Conservation (phyloP, 2,329 filamentous ascomycete species). For the Alternaria viburni region DNA sequence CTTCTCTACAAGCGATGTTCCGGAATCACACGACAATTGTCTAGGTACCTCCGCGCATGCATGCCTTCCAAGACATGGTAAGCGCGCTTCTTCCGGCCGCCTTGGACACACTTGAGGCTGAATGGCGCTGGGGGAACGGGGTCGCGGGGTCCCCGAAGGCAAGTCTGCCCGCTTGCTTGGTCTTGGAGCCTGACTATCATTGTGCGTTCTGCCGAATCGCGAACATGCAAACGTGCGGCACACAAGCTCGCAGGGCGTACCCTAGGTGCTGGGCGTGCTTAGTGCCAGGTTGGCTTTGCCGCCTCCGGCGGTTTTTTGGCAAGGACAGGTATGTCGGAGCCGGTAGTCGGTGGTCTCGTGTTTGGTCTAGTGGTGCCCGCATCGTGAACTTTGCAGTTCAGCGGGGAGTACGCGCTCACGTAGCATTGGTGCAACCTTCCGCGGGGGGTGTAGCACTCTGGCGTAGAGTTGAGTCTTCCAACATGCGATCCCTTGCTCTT, state of each 20-base stretch:
- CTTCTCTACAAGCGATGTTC: constrained; percentile 10
- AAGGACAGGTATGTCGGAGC: constrained; percentile 1
- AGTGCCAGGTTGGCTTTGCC: constrained; percentile 2
- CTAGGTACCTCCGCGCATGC: constrained; percentile 17
- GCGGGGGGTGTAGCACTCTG: neutral
- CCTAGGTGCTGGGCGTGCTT: constrained; percentile 21
- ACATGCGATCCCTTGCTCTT: neutral
- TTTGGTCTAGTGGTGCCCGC: constrained; percentile 4
- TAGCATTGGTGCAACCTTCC: neutral
- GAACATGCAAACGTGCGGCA: constrained; percentile 16
- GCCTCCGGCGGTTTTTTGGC: neutral
- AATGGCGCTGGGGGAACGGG: constrained; percentile 8
- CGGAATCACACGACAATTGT: constrained; percentile 19
- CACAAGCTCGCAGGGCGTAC: constrained; percentile 11
- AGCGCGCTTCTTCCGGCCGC: constrained; percentile 28
- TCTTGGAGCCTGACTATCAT: constrained; percentile 8
- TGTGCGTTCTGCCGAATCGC: neutral
- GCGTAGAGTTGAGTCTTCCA: neutral
- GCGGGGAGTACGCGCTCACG: constrained; percentile 1
- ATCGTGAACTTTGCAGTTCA: neutral
- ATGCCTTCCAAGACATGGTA: constrained; percentile 31
- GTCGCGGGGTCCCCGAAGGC: constrained; percentile 18
- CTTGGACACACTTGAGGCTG: constrained; percentile 25
- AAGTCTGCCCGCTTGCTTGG: constrained; percentile 5
- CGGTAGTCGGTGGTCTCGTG: constrained; percentile 4